Conservation (phyloP, 1,284 basidiomycete genomes). For the Amylostereum chailletii region DNA sequence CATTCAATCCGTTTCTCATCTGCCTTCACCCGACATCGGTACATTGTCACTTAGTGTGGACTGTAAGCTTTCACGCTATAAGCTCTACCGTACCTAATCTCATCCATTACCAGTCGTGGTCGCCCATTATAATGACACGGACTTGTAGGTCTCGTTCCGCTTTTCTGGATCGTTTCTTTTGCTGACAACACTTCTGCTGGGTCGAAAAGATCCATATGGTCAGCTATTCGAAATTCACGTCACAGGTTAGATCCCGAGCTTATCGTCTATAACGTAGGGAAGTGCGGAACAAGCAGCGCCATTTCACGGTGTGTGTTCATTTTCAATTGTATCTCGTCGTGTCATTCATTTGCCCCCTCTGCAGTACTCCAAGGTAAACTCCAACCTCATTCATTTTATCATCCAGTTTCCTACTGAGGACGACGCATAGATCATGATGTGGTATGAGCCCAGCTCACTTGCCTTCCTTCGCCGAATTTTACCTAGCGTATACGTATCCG, state of each 20-base stretch:
- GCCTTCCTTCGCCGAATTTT: not conserved
- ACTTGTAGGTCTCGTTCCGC: constrained; percentile 50
- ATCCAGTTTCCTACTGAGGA: not conserved
- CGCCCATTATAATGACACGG: constrained; percentile 53
- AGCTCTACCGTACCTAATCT: not conserved
- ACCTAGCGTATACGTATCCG: constrained; percentile 5
- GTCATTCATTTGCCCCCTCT: constrained; percentile 3
- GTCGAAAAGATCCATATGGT: constrained; percentile 61
- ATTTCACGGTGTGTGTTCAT: constrained; percentile 62
- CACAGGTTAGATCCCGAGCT: not conserved
- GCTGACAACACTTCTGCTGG: constrained; percentile 12
- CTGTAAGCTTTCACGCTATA: constrained; percentile 32
- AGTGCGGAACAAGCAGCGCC: constrained; percentile 71
- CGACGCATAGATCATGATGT: constrained; percentile 68
- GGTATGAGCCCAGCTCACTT: constrained; percentile 33
- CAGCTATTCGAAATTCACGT: constrained; percentile 16
- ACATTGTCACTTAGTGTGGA: constrained; percentile 42
- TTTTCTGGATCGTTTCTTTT: not conserved
- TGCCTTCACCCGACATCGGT: not conserved
- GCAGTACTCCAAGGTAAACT: constrained; percentile 74
- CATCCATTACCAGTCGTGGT: constrained; percentile 47
- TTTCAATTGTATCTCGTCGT: not conserved
- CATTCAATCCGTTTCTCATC: not conserved
- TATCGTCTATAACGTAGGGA: constrained; percentile 44
- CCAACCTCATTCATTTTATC: not conserved